Evolutionary conservation across 2,329 filamentous ascomycete genomes (phyloP), one percentile per base, ranked within the genome.

Genomic region (Curvularia eragrostidis): DNA sequence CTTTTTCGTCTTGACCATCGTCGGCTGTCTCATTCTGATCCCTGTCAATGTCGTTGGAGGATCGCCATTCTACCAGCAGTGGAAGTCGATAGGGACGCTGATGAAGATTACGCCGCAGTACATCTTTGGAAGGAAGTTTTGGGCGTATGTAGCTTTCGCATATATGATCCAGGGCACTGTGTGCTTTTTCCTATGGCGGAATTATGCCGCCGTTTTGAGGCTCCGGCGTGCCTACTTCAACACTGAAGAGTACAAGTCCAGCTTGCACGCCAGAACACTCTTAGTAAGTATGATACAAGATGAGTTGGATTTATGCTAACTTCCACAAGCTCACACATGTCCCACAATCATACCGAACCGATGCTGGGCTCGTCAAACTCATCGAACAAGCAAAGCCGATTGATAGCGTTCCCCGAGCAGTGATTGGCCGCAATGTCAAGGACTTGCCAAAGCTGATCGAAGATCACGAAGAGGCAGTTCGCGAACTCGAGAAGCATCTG

Each of bases 381-480:
- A 91, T 93, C 42, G 92, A 97, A 63, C 80, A 88, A 60, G 86
- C 92, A 39, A 91, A 89, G 32, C 90, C 90, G 3, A 90, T 88
- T 23, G 88, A 89, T 18, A 89, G 88, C 6, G 85, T 92, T 54
- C 91, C 93, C 2, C 84, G 90, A 65, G 91, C 90, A 34, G 89
- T 90, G 8, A 89, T 98, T 64, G 93, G 91, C 21, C 88, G 94
- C 61, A 97, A 97, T 68, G 92, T 97, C 61, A 96, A 94, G 74
- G 88, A 93, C 30, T 81, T 99, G 9, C 95, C 95, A 18, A 83
- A 89, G 15, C 80, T 98, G 56, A 95, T 98, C 61, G 86, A 89
- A 58, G 85, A 95, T 70, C 93, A 98, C 72, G 89, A 91, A 49
- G 83, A 89, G 61, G 83, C 88, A 0, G 94, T 99, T 21, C 87